These are phyloP conservation scores for Candida maesae DNA, from an alignment of 805 yeast species.

Conservation along the genomic window DNA sequence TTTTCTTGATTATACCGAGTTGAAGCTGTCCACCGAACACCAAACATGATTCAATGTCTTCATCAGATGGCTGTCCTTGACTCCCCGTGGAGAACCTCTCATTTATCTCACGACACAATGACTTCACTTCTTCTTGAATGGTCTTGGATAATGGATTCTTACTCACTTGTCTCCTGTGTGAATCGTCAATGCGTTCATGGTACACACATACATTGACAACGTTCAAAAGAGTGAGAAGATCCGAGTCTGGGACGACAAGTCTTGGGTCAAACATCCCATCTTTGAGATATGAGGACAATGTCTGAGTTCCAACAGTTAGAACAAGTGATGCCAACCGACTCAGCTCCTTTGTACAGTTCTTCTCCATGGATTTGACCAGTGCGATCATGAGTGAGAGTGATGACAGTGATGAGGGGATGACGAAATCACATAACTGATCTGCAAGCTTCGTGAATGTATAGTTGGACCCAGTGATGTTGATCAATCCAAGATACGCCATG, in stretches of 20 bases:
- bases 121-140: slow-evolving; percentile 3
- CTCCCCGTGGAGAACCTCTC: not conserved
- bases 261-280: slow-evolving; percentile 4
- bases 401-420: slow-evolving; percentile 3
- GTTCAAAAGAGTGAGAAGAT: slow-evolving; percentile 11
- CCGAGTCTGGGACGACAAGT: slow-evolving; percentile 9
- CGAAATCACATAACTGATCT: not conserved
- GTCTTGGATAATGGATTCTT: slow-evolving; percentile 7
- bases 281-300: slow-evolving; percentile 7
- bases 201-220: slow-evolving; percentile 3
- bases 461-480: slow-evolving; percentile 3
- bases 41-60: slow-evolving; percentile 1
- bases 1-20: not conserved
- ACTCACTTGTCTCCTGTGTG: not conserved
- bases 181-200: not conserved
- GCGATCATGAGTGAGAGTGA: slow-evolving; percentile 4
- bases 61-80: not conserved
- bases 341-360: slow-evolving; percentile 2
- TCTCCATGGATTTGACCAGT: not conserved
- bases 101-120: not conserved
- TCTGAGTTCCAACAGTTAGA: slow-evolving; percentile 3
- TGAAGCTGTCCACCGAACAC: slow-evolving; percentile 1
- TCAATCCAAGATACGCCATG: slow-evolving; percentile 9
- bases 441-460: slow-evolving; percentile 6
- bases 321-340: slow-evolving; percentile 1